Evolutionary conservation across 495 filamentous ascomycete species (phyloP).

Genomic region (Penicillium herquei): DNA sequence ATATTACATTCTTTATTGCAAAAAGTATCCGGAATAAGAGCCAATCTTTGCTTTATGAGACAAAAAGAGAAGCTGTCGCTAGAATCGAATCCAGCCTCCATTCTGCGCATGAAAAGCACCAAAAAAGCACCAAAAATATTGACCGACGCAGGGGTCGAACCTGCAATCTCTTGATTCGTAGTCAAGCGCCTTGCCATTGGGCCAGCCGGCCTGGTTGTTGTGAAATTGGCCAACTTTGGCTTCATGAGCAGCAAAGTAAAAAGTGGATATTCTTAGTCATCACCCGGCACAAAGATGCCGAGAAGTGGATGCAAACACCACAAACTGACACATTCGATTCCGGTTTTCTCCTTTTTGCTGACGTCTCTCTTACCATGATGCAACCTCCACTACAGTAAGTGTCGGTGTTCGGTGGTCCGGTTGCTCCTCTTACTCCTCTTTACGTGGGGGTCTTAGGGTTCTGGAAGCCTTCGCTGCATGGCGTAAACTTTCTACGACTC

Average conservation of each 20-base stretch:
- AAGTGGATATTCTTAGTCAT: neutral
- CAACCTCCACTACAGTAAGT: too few species aligned
- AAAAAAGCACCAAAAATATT: conserved; percentile 20
- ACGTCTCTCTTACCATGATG: neutral
- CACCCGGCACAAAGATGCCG: conserved; percentile 13
- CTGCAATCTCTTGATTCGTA: conserved; percentile 67
- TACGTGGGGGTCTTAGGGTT: conserved; percentile 5
- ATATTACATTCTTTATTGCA: too few species aligned
- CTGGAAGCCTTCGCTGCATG: conserved; percentile 29
- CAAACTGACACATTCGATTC: neutral
- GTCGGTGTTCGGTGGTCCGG: neutral
- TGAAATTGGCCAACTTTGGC: neutral
- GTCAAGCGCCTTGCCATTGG: conserved; percentile 74
- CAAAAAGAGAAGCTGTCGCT: neutral
- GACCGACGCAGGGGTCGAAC: conserved; percentile 47
- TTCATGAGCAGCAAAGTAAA: neutral
- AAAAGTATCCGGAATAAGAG: too few species aligned
- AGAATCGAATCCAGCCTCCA: neutral
- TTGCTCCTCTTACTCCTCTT: neutral
- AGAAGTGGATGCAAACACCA: conserved; percentile 1
- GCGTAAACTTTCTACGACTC: neutral
- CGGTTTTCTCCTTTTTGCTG: conserved; percentile 9
- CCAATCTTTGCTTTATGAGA: neutral
- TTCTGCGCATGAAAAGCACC: neutral
- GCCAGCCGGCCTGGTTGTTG: conserved; percentile 48